These are phyloP conservation scores for Alternaria ethzedia DNA, from an alignment of 2,329 filamentous ascomycete genomes.

Conservation along the genomic window DNA sequence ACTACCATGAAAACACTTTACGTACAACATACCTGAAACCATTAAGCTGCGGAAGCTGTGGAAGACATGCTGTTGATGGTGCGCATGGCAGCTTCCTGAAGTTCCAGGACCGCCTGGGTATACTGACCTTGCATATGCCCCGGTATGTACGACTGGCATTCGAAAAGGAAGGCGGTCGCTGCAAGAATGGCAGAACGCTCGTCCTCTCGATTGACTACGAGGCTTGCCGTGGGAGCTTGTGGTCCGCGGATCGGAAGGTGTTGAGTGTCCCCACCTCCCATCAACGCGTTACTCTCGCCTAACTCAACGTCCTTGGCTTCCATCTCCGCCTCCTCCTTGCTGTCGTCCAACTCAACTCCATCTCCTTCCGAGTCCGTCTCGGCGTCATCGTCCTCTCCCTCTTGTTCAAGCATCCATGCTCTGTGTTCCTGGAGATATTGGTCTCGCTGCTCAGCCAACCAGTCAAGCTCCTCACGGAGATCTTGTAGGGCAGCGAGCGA, in stretches of 20 bases:
- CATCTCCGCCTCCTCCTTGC: neutral
- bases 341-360: neutral
- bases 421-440: neutral
- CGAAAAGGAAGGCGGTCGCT: neutral
- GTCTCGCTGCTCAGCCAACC: neutral
- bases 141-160: neutral
- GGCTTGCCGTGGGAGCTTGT: neutral
- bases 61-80: neutral
- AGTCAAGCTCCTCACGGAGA: neutral
- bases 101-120: neutral
- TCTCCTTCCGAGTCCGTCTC: neutral
- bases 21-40: neutral
- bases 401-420: neutral
- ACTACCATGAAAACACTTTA: too few species aligned
- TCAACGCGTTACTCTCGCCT: neutral
- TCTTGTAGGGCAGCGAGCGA: neutral
- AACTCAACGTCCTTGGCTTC: neutral
- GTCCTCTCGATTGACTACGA: neutral
- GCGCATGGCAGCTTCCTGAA: neutral
- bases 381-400: neutral
- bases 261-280: neutral
- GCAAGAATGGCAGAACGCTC: neutral
- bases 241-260: neutral
- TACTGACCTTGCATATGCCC: neutral
- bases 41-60: neutral